Conservation (phyloP, 2,329 filamentous ascomycete genomes). For the Aschersonia sp. region DNA sequence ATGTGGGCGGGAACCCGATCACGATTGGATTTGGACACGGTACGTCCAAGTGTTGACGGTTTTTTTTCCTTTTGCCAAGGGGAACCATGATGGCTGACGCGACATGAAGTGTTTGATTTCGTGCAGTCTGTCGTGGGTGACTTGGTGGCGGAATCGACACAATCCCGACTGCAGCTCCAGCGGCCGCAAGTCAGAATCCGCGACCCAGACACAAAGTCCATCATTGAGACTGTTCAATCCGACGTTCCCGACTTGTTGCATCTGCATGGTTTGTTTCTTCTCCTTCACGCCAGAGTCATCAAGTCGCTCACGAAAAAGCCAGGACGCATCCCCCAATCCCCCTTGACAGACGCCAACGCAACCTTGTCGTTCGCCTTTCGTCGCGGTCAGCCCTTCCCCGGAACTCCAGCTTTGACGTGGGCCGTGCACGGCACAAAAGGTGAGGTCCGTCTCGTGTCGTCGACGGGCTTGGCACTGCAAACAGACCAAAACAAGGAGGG, state of each 20-base stretch:
- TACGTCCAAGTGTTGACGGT: constrained; percentile 10
- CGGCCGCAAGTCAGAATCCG: constrained; percentile 22
- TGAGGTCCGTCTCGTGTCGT: constrained; percentile 27
- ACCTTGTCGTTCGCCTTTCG: constrained; percentile 29
- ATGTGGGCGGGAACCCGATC: constrained; percentile 28
- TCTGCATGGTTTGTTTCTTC: not conserved
- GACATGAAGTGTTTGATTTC: constrained; percentile 25
- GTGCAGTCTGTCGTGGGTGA: constrained; percentile 32
- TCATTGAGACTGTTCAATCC: constrained; percentile 18
- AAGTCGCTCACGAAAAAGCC: not conserved
- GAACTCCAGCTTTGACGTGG: constrained; percentile 30
- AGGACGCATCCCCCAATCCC: constrained; percentile 2
- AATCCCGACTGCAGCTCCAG: constrained; percentile 29
- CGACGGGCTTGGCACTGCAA: constrained; percentile 13
- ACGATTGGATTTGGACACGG: constrained; percentile 28
- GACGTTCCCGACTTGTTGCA: constrained; percentile 28
- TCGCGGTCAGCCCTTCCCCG: constrained; percentile 32
- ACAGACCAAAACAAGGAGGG: constrained; percentile 13
- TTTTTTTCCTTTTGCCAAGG: not conserved
- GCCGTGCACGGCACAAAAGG: constrained; percentile 36
- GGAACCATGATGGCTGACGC: constrained; percentile 1
- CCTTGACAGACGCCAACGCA: constrained; percentile 15
- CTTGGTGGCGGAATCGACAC: constrained; percentile 14
- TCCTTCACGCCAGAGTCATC: not conserved
- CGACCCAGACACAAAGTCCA: constrained; percentile 12